Conservation (phyloP, 805 yeast species). For the Cyberlindnera misumaiensis region DNA sequence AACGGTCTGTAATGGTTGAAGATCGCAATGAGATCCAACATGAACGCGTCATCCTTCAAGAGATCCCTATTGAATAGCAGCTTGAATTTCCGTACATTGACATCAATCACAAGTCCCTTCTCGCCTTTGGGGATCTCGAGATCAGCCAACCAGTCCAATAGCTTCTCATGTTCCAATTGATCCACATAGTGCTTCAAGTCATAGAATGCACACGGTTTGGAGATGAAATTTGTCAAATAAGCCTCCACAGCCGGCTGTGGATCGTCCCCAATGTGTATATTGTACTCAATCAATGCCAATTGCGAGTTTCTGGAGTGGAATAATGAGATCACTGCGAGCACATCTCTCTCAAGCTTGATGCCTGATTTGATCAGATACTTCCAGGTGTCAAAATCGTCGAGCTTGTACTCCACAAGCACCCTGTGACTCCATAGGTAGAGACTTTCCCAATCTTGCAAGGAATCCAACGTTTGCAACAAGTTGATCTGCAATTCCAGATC, state of each 20-base stretch:
- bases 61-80: constrained; percentile 24
- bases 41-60: constrained; percentile 19
- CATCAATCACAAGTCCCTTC: constrained; percentile 24
- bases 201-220: constrained; percentile 57
- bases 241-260: constrained; percentile 26
- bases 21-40: constrained; percentile 28
- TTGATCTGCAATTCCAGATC: constrained; percentile 61
- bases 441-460: constrained; percentile 34
- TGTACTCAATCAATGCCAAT: constrained; percentile 45
- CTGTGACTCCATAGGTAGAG: constrained; percentile 34
- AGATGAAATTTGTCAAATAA: constrained; percentile 36
- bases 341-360: constrained; percentile 27
- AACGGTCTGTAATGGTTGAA: constrained; percentile 34
- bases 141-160: constrained; percentile 20
- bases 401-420: constrained; percentile 38
- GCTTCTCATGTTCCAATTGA: constrained; percentile 7
- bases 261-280: constrained; percentile 17
- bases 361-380: constrained; percentile 44
- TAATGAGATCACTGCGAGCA: constrained; percentile 27
- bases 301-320: constrained; percentile 46
- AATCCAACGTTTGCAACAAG: constrained; percentile 40
- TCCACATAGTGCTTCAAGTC: constrained; percentile 42
- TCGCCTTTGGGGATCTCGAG: constrained; percentile 16
- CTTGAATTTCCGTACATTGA: constrained; percentile 44
- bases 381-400: constrained; percentile 81